A percentile compares a stretch with the other conserved stretches of the same genome.
Conservation (phyloP, 2,329 filamentous ascomycete genomes). For the Tolypocladium nubicola region DNA sequence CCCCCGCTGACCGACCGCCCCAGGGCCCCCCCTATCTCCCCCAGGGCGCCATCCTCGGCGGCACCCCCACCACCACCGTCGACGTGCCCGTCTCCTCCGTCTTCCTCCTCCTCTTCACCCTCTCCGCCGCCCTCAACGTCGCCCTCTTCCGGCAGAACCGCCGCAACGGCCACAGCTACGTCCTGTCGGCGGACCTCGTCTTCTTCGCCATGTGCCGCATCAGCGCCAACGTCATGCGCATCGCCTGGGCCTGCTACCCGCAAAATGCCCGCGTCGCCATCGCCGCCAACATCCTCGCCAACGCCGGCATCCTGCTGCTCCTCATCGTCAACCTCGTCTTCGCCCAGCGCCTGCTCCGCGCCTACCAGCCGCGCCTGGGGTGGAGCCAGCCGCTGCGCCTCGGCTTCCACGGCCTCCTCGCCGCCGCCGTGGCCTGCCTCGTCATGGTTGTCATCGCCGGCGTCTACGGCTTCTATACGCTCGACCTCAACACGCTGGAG, state of each 20-base stretch:
- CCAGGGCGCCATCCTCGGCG: slow-evolving; percentile 40
- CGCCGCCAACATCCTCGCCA: slow-evolving; percentile 59
- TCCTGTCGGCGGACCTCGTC: slow-evolving; percentile 40
- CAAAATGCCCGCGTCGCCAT: slow-evolving; percentile 32
- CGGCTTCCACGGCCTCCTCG: slow-evolving; percentile 47
- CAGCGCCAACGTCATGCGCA: slow-evolving; percentile 38
- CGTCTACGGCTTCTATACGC: slow-evolving; percentile 58
- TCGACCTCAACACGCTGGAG: slow-evolving; percentile 34
- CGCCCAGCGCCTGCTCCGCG: slow-evolving; percentile 62
- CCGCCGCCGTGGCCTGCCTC: slow-evolving; percentile 46
- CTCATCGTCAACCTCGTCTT: slow-evolving; percentile 74
- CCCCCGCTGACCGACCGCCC: slow-evolving; percentile 1
- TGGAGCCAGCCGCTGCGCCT: slow-evolving; percentile 48
- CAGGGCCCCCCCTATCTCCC: slow-evolving; percentile 28
- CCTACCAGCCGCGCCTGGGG: slow-evolving; percentile 58
- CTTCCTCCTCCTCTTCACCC: slow-evolving; percentile 48
- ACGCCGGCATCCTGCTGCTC: slow-evolving; percentile 63
- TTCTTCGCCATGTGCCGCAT: slow-evolving; percentile 50
- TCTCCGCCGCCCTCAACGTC: slow-evolving; percentile 46
- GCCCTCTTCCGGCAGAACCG: slow-evolving; percentile 42
- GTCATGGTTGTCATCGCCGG: slow-evolving; percentile 55
- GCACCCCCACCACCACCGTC: slow-evolving; percentile 41
- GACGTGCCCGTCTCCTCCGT: slow-evolving; percentile 57
- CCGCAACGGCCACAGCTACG: slow-evolving; percentile 43
- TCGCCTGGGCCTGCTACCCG: slow-evolving; percentile 39